These are phyloP conservation scores for Pharnaceum exiguum DNA, from an alignment of 148 eudicot genomes.

Conservation along the genomic window DNA sequence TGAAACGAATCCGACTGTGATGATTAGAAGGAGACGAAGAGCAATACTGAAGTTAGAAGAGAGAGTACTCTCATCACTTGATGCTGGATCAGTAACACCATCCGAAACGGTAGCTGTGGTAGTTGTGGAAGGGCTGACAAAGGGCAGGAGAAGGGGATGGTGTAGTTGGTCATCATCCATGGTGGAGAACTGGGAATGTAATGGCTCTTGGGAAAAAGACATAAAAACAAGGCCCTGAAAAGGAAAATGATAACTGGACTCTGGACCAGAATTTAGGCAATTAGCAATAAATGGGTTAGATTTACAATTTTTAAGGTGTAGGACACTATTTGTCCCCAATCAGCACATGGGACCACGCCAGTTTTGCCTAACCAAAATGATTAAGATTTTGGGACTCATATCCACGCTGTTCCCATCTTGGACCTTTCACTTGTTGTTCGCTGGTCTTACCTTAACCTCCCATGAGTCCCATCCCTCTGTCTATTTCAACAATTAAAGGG, in stretches of 20 bases:
- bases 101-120: neutral
- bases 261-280: conserved; percentile 6
- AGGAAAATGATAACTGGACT: no score
- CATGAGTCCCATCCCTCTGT: neutral
- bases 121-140: conserved; percentile 11
- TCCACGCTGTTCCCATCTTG: conserved; percentile 9
- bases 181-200: neutral
- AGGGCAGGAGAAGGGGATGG: conserved; percentile 32
- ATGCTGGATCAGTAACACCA: neutral
- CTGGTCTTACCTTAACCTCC: neutral
- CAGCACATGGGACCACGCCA: conserved; percentile 11
- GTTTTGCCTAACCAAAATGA: neutral
- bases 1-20: conserved; percentile 34
- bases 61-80: neutral
- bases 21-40: conserved; percentile 28
- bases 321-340: neutral
- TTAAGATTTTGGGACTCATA: neutral
- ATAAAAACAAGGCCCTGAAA: neutral
- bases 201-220: neutral
- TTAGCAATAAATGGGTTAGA: neutral
- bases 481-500: no score
- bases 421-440: neutral
- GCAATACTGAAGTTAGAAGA: conserved; percentile 22
- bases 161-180: conserved; percentile 37
- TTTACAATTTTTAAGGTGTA: conserved; percentile 1